Evolutionary conservation across 257 asterid species (phyloP), one percentile per base, ranked within the genome.

Genomic region (Ophiorrhiza pumila): DNA sequence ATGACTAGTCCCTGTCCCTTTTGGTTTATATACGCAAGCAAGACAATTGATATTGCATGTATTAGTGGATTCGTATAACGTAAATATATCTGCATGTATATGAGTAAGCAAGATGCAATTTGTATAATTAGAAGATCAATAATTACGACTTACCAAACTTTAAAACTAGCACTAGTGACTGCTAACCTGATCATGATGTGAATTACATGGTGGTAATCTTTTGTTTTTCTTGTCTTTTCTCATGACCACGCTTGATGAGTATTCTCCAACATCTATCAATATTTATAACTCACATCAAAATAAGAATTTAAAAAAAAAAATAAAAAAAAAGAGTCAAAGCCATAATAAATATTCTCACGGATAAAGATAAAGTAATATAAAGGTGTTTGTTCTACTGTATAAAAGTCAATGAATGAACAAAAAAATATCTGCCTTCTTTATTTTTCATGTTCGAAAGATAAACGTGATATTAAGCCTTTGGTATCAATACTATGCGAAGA

Each of bases 181-280:
- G 69, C 74, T 49, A 69, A 77, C 81, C 81, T 77, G 81, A 77
- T 77, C 81, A 12, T 39, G 52, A 64, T 39, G 69, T n/a, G 22
- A 7, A 3, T 3, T 2, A 3, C 7, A 43, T 46, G 77, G 43
- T 35, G 72, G 34, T 57, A 35, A 37, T 37, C 58, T 37, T 58
- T 41, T 77, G 57, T 12, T 65, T 49, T 46, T 72, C 74, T 71
- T 72, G 69, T 59, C 56, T n/a, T n/a, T 42, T 39, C 65, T 77
- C 32, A 5, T 20, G 5, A 14, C n/a, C 42, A 15, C 7, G 4
- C 59, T 71, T 1, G 55, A 39, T n/a, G 74, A 70, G 65, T 70
- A 70, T 13, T 71, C 68, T 31, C 20, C 74, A 18, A 11, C 69
- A 72, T 47, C 81, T 77, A 29, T 53, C 41, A 49, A 43, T 29